phyloP scores from a whole-genome alignment of 495 filamentous ascomycete species.

The Articulospora tetracladia region DNA sequence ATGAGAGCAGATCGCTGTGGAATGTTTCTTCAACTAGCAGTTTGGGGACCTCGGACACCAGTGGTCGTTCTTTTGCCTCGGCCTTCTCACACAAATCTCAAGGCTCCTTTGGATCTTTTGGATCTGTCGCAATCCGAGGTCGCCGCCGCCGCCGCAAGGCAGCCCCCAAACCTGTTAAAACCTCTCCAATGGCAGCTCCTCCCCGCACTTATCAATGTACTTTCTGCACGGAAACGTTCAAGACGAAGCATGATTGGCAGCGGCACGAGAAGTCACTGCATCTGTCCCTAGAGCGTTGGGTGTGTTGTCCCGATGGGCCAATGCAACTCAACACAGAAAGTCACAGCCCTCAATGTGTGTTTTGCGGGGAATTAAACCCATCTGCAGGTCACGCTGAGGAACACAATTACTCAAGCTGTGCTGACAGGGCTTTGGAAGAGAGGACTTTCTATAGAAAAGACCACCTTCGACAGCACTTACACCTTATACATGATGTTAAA shows the following conservation, averaged over 20 bases:
- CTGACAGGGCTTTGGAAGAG: constrained; percentile 57
- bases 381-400: constrained; percentile 57
- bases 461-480: constrained; percentile 76
- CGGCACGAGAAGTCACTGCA: constrained; percentile 81
- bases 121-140: constrained; percentile 66
- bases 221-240: constrained; percentile 78
- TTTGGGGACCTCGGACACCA: constrained; percentile 66
- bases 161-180: constrained; percentile 41
- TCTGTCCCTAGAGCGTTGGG: constrained; percentile 72
- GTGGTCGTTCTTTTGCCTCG: constrained; percentile 66
- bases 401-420: constrained; percentile 70
- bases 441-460: constrained; percentile 83
- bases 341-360: constrained; percentile 55
- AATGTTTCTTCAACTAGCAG: constrained; percentile 69
- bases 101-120: constrained; percentile 64
- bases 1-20: constrained; percentile 65
- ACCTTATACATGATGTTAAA: constrained; percentile 69
- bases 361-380: constrained; percentile 59
- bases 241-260: constrained; percentile 81
- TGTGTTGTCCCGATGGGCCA: constrained; percentile 67
- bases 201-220: constrained; percentile 65
- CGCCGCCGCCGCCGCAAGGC: constrained; percentile 64
- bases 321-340: constrained; percentile 18
- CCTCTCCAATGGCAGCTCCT: constrained; percentile 27
- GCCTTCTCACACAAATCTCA: constrained; percentile 66